Conservation (phyloP, 2,329 filamentous ascomycete species). For the Neospermospora avenae region DNA sequence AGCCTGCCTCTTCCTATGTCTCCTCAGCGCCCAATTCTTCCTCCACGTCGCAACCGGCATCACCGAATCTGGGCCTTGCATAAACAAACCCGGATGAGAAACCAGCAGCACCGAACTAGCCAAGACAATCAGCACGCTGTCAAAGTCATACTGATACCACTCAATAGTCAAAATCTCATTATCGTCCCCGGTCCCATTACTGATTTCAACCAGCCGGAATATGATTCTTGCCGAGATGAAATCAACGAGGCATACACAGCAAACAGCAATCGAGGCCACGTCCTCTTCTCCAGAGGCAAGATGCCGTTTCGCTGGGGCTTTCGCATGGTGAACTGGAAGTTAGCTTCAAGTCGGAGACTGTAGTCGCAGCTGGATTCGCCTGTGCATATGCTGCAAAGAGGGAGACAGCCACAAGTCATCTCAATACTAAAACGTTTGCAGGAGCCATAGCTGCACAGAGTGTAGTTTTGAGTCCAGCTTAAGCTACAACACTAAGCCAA, state of each 20-base stretch:
- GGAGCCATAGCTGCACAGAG: not conserved
- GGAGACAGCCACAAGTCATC: not conserved
- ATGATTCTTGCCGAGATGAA: constrained; percentile 50
- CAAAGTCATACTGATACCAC: constrained; percentile 48
- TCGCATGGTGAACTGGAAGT: constrained; percentile 20
- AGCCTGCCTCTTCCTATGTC: not conserved
- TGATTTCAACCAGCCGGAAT: constrained; percentile 57
- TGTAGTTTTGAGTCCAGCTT: not conserved
- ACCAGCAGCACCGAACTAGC: constrained; percentile 20
- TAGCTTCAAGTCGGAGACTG: not conserved
- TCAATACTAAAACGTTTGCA: not conserved
- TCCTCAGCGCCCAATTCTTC: not conserved
- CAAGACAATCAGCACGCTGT: constrained; percentile 51
- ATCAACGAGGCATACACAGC: not conserved
- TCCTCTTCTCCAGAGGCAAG: not conserved
- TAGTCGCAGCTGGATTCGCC: not conserved
- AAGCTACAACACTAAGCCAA: not conserved
- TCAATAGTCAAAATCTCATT: constrained; percentile 49
- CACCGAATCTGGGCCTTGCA: constrained; percentile 11
- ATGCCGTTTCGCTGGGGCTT: not conserved
- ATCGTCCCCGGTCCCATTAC: constrained; percentile 35
- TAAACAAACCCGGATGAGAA: constrained; percentile 17
- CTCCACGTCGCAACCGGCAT: constrained; percentile 10
- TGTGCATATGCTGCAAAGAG: not conserved
- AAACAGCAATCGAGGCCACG: not conserved